Percentiles rank a stretch among this genome's conserved stretches.
These are phyloP conservation scores for Circinella umbellata DNA, from an alignment of 371 early-diverging fungal genomes.

Conservation along the genomic window DNA sequence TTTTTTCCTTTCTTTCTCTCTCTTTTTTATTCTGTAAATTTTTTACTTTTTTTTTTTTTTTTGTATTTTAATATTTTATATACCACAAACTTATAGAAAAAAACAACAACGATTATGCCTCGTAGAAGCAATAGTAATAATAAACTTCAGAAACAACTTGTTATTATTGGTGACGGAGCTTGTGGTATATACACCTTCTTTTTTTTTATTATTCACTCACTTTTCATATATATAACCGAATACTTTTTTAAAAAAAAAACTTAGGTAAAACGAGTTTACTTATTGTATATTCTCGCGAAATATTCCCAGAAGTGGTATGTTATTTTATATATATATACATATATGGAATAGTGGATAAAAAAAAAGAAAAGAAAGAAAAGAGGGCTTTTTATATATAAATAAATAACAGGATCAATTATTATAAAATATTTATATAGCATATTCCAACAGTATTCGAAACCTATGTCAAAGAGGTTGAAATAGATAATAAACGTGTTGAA, in stretches of 20 bases:
- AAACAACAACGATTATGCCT: neutral
- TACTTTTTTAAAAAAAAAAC: neutral
- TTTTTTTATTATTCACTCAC: too few relatives aligned
- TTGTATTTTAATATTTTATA: neutral
- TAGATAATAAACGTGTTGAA: constrained; percentile 65
- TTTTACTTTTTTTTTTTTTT: neutral
- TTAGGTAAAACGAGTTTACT: constrained; percentile 58
- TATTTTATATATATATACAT: neutral
- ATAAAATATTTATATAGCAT: constrained; percentile 29
- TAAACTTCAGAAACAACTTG: constrained; percentile 56
- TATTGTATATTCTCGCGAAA: constrained; percentile 54
- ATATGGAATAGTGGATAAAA: constrained; percentile 12
- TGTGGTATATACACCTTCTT: constrained; percentile 39
- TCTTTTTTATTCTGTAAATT: neutral
- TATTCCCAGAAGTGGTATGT: constrained; percentile 48
- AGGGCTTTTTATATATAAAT: neutral
- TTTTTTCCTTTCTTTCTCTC: neutral
- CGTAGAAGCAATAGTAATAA: neutral
- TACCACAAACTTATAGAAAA: too few relatives aligned
- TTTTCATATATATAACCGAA: neutral
- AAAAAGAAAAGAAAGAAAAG: neutral
- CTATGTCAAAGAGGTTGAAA: constrained; percentile 64
- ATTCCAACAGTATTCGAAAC: constrained; percentile 72
- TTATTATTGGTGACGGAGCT: constrained; percentile 71
- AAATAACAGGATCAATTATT: neutral